Base-by-base conservation (phyloP, 2,329 filamentous ascomycete genomes). In the Teratosphaeria gauchensis region DNA sequence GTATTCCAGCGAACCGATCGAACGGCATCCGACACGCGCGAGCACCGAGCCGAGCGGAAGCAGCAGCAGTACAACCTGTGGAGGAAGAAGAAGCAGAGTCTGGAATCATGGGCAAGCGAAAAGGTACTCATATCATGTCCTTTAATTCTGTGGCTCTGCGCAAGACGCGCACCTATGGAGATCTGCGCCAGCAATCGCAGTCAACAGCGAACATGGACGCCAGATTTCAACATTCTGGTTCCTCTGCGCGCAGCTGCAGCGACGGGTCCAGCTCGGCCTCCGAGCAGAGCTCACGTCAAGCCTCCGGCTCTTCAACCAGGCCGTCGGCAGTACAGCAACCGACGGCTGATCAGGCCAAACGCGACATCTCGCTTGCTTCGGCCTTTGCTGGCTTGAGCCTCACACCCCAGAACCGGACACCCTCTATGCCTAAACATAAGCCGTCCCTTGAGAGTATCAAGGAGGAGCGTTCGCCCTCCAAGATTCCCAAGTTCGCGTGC, bases 71-170 rank as follows among this genome's bases (percentile, higher is more conserved):
- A 58, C 56, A 58, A 51, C 57, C 48, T 46, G 53, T 56, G 55
- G 58, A 58, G 38, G 54, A 62, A 52, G 62, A 65, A 31, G 65
- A 68, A 60, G 72, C 77, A 54, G 69, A 71, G 38, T 57, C 61
- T 51, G 65, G 64, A 48, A 59, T 66, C 21, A 65, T 63, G 62
- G 64, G 71, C 61, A 75, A 75, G 64, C 72, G 72, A 61, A 76
- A 77, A 77, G 76, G 76, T 78, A 76, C 72, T 71, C 60, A 70
- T 67, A 65, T 71, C 71, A 70, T 72, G 67, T 74, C 72, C 72
- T 70, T 73, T 72, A 68, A 72, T 68, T 58, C 69, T 65, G 62
- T 66, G 58, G 69, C 63, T 58, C 69, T 66, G 19, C 66, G 65
- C 59, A 70, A 68, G 62, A 69, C 70, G 31, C 65, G 69, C 58